phyloP scores from a whole-genome alignment of 306 rosid species.

The Lablab purpureus region DNA sequence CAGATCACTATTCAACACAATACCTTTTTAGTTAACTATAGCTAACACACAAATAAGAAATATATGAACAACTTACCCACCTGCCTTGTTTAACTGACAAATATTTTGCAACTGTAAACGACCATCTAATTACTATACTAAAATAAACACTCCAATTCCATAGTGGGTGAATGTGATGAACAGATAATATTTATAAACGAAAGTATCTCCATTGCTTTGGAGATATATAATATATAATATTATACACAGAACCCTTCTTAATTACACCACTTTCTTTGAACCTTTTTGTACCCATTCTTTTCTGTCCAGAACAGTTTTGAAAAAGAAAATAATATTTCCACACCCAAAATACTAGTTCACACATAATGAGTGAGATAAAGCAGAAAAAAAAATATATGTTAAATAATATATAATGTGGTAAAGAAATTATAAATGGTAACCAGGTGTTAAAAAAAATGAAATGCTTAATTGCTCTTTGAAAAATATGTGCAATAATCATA shows the following conservation, averaged over 20 bases:
- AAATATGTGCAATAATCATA: constrained; percentile 13
- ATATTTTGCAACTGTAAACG: background rate
- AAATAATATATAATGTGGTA: too few relatives aligned
- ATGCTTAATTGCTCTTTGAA: background rate
- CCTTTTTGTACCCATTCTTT: background rate
- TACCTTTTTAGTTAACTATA: background rate
- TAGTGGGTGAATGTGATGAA: background rate
- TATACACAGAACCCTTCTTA: constrained; percentile 8
- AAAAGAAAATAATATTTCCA: background rate
- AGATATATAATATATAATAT: too few relatives aligned
- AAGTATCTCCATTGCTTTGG: constrained; percentile 10
- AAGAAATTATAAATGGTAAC: too few relatives aligned
- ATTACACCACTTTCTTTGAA: background rate
- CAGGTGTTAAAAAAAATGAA: background rate
- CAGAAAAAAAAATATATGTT: too few relatives aligned
- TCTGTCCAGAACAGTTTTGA: background rate
- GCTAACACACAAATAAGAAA: background rate
- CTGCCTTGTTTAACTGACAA: background rate
- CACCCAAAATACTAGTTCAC: too few relatives aligned
- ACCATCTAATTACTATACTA: background rate
- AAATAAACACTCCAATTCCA: background rate
- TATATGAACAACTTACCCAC: background rate
- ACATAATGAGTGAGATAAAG: too few relatives aligned
- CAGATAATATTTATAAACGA: background rate
- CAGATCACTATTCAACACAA: background rate